Percentiles rank a stretch among this genome's conserved stretches.
Evolutionary conservation across 495 filamentous ascomycete species (phyloP).

Genomic region (Aspergillus egyptiacus): DNA sequence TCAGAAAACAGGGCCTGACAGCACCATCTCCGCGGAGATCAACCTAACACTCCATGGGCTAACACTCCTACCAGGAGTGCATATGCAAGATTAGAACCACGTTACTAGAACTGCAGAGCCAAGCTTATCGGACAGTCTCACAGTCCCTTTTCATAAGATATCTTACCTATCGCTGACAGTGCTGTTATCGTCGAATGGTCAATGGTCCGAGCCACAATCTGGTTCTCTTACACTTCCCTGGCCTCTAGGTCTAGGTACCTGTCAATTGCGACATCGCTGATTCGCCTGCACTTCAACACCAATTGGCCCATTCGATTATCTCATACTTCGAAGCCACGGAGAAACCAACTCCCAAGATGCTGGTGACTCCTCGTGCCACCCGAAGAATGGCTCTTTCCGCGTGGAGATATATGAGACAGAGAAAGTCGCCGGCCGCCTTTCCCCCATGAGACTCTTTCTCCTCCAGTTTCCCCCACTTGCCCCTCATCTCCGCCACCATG

Average conservation of each 20-base stretch:
- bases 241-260: background rate
- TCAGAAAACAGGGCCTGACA: slow-evolving; percentile 1
- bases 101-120: too few relatives aligned
- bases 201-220: background rate
- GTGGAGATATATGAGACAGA: slow-evolving; percentile 7
- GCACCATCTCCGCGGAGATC: slow-evolving; percentile 10
- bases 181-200: background rate
- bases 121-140: too few relatives aligned
- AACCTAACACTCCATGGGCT: too few relatives aligned
- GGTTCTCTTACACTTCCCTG: background rate
- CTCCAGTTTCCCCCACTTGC: background rate
- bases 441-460: background rate
- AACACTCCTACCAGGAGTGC: too few relatives aligned
- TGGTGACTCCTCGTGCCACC: slow-evolving; percentile 5
- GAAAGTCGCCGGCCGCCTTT: background rate
- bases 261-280: slow-evolving; percentile 6
- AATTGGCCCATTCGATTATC: slow-evolving; percentile 17
- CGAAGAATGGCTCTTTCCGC: background rate
- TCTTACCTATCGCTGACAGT: background rate
- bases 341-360: slow-evolving; percentile 4
- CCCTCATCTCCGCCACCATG: slow-evolving; percentile 20
- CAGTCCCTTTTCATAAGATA: too few relatives aligned
- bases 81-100: too few relatives aligned
- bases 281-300: background rate
- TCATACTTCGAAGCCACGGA: slow-evolving; percentile 16